Percentiles rank a stretch among this genome's conserved stretches.
Evolutionary conservation across 257 asterid genomes (phyloP).

Genomic region (Solanum paucissectum): DNA sequence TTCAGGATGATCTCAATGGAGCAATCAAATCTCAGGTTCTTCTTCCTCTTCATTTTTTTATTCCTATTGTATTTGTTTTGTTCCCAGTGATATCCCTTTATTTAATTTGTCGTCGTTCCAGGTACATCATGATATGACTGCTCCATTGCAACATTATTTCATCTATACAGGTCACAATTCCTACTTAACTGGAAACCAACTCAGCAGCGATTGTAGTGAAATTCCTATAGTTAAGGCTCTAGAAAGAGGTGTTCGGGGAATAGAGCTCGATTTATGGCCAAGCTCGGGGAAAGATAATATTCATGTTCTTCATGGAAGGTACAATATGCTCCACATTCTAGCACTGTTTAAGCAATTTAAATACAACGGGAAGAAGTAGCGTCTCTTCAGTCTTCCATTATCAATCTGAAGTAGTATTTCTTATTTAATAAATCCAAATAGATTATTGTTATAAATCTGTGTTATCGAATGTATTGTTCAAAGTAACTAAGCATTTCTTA

Average conservation of each 20-base stretch:
- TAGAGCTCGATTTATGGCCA: constrained; percentile 92
- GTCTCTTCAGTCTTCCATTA: neutral
- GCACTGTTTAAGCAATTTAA: neutral
- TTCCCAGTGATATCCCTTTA: neutral
- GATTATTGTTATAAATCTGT: neutral
- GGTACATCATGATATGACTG: constrained; percentile 96
- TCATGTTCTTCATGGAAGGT: constrained; percentile 97
- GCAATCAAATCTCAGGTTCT: constrained; percentile 55
- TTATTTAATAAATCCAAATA: neutral
- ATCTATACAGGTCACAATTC: constrained; percentile 94
- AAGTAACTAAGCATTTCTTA: neutral
- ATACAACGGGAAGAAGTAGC: neutral
- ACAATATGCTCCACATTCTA: constrained; percentile 15
- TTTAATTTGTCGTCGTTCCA: constrained; percentile 21
- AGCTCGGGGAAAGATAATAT: constrained; percentile 64
- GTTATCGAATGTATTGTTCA: neutral
- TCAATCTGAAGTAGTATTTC: neutral
- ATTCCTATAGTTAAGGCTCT: constrained; percentile 65
- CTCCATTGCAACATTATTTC: constrained; percentile 94
- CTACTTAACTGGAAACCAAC: constrained; percentile 84
- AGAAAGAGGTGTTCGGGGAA: constrained; percentile 85
- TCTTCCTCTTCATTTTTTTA: too few species aligned
- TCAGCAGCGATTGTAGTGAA: constrained; percentile 91
- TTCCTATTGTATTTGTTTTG: neutral
- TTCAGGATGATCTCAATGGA: constrained; percentile 84